Evolutionary conservation across 345 rosid species (phyloP).

Genomic region (Citrus inodora): DNA sequence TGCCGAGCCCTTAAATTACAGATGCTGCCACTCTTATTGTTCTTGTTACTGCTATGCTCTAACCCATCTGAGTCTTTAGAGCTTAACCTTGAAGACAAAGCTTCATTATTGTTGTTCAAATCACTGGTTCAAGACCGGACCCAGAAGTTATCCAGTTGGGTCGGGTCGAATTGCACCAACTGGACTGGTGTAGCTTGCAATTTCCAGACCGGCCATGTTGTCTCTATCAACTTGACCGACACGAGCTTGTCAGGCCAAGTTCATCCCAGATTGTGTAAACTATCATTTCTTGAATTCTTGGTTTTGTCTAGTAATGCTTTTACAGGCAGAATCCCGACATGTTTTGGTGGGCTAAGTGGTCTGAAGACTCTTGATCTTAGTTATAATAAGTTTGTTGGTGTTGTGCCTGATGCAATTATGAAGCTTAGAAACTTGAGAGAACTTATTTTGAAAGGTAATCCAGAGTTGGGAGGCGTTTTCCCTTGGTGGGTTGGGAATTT

Average conservation of each 20-base stretch:
- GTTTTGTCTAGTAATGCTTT: constrained; percentile 55
- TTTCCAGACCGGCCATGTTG: constrained; percentile 49
- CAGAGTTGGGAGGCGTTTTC: constrained; percentile 48
- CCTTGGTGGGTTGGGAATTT: constrained; percentile 72
- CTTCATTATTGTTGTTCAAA: constrained; percentile 50
- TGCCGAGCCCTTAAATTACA: constrained; percentile 2
- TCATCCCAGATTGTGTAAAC: constrained; percentile 57
- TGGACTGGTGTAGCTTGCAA: constrained; percentile 79
- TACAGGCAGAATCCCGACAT: constrained; percentile 57
- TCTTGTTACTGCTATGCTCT: constrained; percentile 29
- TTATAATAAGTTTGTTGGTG: constrained; percentile 51
- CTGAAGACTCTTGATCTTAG: constrained; percentile 73
- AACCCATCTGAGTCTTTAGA: constrained; percentile 35
- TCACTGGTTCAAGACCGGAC: constrained; percentile 51
- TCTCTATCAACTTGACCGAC: constrained; percentile 51
- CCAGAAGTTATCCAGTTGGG: constrained; percentile 58
- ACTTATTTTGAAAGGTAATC: constrained; percentile 54
- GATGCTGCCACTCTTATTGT: constrained; percentile 8
- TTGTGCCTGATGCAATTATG: constrained; percentile 44
- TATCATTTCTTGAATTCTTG: constrained; percentile 49
- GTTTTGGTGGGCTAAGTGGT: constrained; percentile 49
- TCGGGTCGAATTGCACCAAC: constrained; percentile 59
- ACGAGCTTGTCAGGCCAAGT: constrained; percentile 61
- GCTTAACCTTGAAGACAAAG: constrained; percentile 56
- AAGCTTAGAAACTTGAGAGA: constrained; percentile 53